Evolutionary conservation across 257 asterid genomes (phyloP).

Genomic region (Rhazya stricta): DNA sequence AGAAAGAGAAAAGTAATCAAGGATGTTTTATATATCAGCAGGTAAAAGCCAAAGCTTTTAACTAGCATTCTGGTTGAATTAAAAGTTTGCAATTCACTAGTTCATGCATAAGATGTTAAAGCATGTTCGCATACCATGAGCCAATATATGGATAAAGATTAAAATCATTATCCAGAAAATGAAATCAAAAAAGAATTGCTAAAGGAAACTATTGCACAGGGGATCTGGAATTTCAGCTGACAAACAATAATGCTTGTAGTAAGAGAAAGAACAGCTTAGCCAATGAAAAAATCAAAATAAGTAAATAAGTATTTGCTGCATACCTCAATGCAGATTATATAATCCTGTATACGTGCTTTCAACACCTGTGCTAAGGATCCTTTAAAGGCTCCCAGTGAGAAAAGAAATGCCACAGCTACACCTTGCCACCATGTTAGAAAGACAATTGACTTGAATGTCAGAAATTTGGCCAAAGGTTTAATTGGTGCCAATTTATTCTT

Average conservation of each 20-base stretch:
- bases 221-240: not conserved
- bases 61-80: not conserved
- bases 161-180: not conserved
- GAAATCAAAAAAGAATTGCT: not conserved
- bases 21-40: not conserved
- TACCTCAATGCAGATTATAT: slow-evolving; percentile 95
- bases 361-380: slow-evolving; percentile 75
- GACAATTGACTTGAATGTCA: slow-evolving; percentile 90
- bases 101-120: not conserved
- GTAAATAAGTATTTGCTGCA: slow-evolving; percentile 11
- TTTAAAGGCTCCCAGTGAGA: slow-evolving; percentile 81
- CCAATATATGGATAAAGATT: not conserved
- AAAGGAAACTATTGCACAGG: not conserved
- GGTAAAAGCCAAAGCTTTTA: not conserved
- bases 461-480: slow-evolving; percentile 93
- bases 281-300: not conserved
- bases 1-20: not conserved
- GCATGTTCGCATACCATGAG: not conserved
- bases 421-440: slow-evolving; percentile 99
- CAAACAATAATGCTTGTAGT: not conserved
- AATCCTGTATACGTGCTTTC: slow-evolving; percentile 84
- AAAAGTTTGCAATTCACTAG: not conserved
- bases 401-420: slow-evolving; percentile 79
- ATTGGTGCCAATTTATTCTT: slow-evolving; percentile 84
- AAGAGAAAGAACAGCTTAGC: not conserved